Conservation (phyloP, 495 filamentous ascomycete species). For the Lophium mytilinum region DNA sequence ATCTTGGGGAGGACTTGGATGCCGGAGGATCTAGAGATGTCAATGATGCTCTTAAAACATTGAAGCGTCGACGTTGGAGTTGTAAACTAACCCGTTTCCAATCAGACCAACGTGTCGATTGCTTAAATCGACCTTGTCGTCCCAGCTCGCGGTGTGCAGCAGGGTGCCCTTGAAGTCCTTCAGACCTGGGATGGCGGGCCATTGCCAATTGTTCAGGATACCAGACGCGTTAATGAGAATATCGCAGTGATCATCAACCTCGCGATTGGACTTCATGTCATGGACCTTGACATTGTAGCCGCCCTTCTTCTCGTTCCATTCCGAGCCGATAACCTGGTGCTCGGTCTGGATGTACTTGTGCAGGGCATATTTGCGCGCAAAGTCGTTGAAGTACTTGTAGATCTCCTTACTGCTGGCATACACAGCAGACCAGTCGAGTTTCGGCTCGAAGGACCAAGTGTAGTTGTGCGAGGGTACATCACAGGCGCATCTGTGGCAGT, state of each 20-base stretch:
- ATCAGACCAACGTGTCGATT: conserved; percentile 27
- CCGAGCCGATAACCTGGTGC: conserved; percentile 25
- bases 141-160: conserved; percentile 31
- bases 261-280: conserved; percentile 16
- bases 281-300: conserved; percentile 32
- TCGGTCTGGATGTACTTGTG: conserved; percentile 29
- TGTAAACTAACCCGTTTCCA: conserved; percentile 21
- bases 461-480: conserved; percentile 33
- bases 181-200: conserved; percentile 31
- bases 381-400: conserved; percentile 31
- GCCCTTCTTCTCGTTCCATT: conserved; percentile 30
- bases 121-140: conserved; percentile 22
- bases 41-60: neutral
- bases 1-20: conserved; percentile 30
- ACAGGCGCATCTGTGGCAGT: conserved; percentile 34
- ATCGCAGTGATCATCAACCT: conserved; percentile 28
- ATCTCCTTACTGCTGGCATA: conserved; percentile 33
- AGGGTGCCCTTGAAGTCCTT: conserved; percentile 29
- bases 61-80: too few species aligned
- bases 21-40: conserved; percentile 26
- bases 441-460: conserved; percentile 38
- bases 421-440: conserved; percentile 35
- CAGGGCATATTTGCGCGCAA: conserved; percentile 32
- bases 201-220: conserved; percentile 33
- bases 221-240: conserved; percentile 30